These are phyloP conservation scores for Rostrohypoxylon terebratum DNA, from an alignment of 495 filamentous ascomycete genomes.

Conservation along the genomic window DNA sequence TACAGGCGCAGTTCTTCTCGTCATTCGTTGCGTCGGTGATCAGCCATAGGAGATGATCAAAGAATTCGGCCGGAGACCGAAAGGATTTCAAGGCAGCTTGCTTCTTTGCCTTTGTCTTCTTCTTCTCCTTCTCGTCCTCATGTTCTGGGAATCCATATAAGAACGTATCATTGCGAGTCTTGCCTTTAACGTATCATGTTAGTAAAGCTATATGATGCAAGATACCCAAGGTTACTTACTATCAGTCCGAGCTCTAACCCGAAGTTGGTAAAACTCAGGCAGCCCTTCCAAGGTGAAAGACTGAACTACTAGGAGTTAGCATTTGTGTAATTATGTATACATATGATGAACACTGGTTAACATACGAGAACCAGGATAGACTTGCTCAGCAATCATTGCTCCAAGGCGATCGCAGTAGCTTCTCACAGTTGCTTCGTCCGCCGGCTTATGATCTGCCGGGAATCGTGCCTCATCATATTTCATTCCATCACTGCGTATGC, in stretches of 20 bases:
- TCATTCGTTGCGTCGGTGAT: conserved; percentile 46
- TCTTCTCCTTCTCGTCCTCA: neutral
- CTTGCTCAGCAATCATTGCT: conserved; percentile 10
- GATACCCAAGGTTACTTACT: conserved; percentile 9
- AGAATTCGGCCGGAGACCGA: conserved; percentile 57
- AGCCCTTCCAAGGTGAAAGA: neutral
- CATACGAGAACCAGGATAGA: conserved; percentile 27
- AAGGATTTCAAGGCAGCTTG: conserved; percentile 38
- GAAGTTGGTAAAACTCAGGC: conserved; percentile 27
- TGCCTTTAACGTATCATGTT: conserved; percentile 1
- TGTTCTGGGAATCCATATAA: conserved; percentile 57
- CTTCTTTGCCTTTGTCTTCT: neutral
- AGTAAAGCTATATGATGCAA: neutral
- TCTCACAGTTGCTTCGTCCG: neutral
- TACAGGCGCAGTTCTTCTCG: conserved; percentile 52
- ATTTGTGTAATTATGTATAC: neutral
- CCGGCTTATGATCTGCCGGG: neutral
- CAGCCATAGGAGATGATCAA: conserved; percentile 57
- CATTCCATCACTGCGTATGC: conserved; percentile 14
- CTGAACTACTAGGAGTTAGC: conserved; percentile 18
- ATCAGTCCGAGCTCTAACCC: neutral
- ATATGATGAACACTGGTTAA: neutral
- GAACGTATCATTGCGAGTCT: conserved; percentile 51
- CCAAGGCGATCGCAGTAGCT: conserved; percentile 14
- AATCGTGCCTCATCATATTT: neutral